Conservation (phyloP, 768 basidiomycete genomes). For the Bullera alba region DNA sequence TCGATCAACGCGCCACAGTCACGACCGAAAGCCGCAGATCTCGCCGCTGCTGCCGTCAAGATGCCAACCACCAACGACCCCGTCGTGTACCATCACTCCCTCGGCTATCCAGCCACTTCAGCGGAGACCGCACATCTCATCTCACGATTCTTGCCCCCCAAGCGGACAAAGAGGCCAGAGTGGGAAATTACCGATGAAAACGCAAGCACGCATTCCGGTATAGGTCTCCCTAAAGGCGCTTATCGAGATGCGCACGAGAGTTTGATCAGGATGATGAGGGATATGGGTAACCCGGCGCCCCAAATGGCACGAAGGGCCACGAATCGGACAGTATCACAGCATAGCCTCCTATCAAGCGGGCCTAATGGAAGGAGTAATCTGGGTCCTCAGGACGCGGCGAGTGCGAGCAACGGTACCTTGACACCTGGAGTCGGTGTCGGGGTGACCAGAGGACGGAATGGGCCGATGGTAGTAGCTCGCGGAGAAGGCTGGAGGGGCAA, state of each 20-base stretch:
- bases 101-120: conserved; percentile 25
- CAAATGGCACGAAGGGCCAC: background rate
- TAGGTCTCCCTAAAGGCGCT: conserved; percentile 30
- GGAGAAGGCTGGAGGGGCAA: conserved; percentile 26
- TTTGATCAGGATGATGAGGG: conserved; percentile 23
- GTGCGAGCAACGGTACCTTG: background rate
- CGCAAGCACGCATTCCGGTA: background rate
- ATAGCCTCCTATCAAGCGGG: background rate
- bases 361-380: background rate
- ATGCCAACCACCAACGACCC: conserved; percentile 30
- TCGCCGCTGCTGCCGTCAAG: conserved; percentile 16
- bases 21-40: background rate
- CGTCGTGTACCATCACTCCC: conserved; percentile 28
- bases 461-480: conserved; percentile 13
- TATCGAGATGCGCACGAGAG: conserved; percentile 34
- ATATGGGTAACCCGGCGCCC: conserved; percentile 5
- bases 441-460: conserved; percentile 11
- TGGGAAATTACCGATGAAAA: conserved; percentile 27
- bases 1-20: too few relatives aligned
- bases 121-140: conserved; percentile 37
- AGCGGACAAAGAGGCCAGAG: conserved; percentile 14
- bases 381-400: background rate
- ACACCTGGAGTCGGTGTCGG: conserved; percentile 18
- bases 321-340: background rate
- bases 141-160: conserved; percentile 32